Conservation (phyloP, 2,329 filamentous ascomycete genomes). For the Colletotrichum spinosum region DNA sequence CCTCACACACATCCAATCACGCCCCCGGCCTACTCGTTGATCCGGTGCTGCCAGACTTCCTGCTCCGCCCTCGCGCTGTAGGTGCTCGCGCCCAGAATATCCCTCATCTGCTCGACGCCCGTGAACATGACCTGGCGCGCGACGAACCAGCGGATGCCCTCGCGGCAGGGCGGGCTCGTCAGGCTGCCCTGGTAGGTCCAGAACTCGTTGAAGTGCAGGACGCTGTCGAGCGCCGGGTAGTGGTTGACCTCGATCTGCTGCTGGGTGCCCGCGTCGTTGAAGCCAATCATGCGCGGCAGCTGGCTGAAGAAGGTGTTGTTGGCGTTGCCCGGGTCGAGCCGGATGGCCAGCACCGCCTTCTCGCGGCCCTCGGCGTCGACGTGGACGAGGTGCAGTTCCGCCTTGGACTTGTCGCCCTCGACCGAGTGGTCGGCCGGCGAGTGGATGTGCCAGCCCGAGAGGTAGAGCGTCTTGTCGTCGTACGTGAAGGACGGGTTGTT, state of each 20-base stretch:
- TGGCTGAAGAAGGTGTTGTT: conserved; percentile 55
- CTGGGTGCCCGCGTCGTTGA: conserved; percentile 45
- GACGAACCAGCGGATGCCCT: conserved; percentile 57
- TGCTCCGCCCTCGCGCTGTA: conserved; percentile 58
- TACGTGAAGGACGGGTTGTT: conserved; percentile 55
- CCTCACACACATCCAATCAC: neutral
- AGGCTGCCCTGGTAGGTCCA: conserved; percentile 62
- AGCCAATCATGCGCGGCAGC: conserved; percentile 52
- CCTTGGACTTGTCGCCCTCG: conserved; percentile 53
- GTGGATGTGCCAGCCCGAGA: conserved; percentile 64
- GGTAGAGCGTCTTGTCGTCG: conserved; percentile 59
- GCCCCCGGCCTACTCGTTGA: conserved; percentile 49
- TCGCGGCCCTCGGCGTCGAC: conserved; percentile 54
- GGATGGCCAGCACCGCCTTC: conserved; percentile 58
- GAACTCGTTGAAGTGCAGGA: conserved; percentile 54
- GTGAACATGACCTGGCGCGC: conserved; percentile 47
- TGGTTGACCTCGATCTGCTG: conserved; percentile 44
- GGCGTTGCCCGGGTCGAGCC: conserved; percentile 55
- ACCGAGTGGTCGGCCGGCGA: conserved; percentile 62
- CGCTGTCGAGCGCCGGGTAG: conserved; percentile 48
- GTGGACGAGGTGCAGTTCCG: conserved; percentile 63
- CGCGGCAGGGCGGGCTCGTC: conserved; percentile 59
- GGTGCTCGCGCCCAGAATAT: conserved; percentile 55
- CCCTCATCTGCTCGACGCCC: conserved; percentile 59
- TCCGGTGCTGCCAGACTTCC: conserved; percentile 58